Conservation (phyloP, 345 rosid genomes). For the Eucalyptus brandiana region DNA sequence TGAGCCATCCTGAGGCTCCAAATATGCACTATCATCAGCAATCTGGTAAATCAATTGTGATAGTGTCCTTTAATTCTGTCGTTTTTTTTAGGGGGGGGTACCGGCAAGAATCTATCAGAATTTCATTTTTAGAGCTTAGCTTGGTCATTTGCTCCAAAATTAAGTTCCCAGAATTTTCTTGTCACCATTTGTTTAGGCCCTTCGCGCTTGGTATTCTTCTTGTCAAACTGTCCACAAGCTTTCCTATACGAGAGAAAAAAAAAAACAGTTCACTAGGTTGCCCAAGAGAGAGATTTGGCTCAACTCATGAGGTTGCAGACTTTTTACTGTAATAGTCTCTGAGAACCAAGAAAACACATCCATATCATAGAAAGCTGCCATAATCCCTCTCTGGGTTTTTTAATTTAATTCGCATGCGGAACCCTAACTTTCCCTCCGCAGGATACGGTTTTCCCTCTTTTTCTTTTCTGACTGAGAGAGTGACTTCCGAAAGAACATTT, state of each 20-base stretch:
- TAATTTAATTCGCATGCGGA: not conserved
- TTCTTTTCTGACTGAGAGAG: not conserved
- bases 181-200: not conserved
- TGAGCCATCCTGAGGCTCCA: slow-evolving; percentile 50
- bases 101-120: not conserved
- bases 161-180: not conserved
- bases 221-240: not conserved
- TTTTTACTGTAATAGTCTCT: not conserved
- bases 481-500: not conserved
- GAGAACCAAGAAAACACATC: not conserved
- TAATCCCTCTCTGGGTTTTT: not conserved
- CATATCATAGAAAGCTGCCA: not conserved
- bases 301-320: not conserved
- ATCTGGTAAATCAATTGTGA: slow-evolving; percentile 43
- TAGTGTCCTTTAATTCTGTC: not conserved
- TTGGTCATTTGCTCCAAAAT: not conserved
- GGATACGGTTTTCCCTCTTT: not conserved
- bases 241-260: not conserved
- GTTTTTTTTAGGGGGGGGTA: not conserved
- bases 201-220: not conserved
- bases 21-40: slow-evolving; percentile 59
- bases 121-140: not conserved
- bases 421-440: not conserved
- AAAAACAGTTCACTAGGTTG: not conserved
- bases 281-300: not conserved